These are phyloP conservation scores for Phialophora chinensis DNA, from an alignment of 2,329 filamentous ascomycete genomes.

Conservation along the genomic window DNA sequence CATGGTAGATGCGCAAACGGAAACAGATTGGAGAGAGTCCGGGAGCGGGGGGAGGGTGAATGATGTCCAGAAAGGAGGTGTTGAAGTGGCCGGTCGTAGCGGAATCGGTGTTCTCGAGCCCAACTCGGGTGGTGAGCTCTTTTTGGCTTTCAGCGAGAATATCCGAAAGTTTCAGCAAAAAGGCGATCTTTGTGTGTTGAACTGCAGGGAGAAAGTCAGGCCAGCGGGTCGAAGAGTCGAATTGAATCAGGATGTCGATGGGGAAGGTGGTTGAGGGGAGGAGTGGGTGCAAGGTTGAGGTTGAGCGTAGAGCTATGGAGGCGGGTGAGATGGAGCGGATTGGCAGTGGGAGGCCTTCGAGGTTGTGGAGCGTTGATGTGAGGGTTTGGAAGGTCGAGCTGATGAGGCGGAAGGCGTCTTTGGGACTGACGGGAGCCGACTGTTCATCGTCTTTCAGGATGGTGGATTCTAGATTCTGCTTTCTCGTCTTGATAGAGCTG, in stretches of 20 bases:
- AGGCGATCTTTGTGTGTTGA: conserved; percentile 91
- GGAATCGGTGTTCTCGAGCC: conserved; percentile 73
- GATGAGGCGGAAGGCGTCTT: conserved; percentile 35
- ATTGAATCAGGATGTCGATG: conserved; percentile 82
- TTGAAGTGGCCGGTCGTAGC: conserved; percentile 35
- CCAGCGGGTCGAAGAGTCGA: conserved; percentile 92
- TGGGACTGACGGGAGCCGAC: conserved; percentile 19
- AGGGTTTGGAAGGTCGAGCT: conserved; percentile 67
- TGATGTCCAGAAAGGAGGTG: conserved; percentile 68
- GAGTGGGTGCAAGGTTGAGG: conserved; percentile 55
- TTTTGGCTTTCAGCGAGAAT: conserved; percentile 69
- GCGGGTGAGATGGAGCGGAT: conserved; percentile 79
- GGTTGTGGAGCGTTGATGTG: conserved; percentile 69
- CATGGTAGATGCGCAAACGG: conserved; percentile 85
- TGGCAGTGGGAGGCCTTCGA: conserved; percentile 86
- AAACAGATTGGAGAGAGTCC: conserved; percentile 67
- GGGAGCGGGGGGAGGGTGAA: conserved; percentile 61
- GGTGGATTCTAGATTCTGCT: conserved; percentile 51
- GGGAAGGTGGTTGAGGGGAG: conserved; percentile 50
- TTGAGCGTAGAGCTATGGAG: conserved; percentile 74
- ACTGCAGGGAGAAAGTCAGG: conserved; percentile 90
- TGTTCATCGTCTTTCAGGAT: conserved; percentile 20
- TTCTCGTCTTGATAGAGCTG: conserved; percentile 60
- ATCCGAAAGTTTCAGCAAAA: conserved; percentile 74
- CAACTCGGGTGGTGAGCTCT: conserved; percentile 70